Evolutionary conservation across 2,329 filamentous ascomycete genomes (phyloP).

Genomic region (Colletotrichum abscissum): DNA sequence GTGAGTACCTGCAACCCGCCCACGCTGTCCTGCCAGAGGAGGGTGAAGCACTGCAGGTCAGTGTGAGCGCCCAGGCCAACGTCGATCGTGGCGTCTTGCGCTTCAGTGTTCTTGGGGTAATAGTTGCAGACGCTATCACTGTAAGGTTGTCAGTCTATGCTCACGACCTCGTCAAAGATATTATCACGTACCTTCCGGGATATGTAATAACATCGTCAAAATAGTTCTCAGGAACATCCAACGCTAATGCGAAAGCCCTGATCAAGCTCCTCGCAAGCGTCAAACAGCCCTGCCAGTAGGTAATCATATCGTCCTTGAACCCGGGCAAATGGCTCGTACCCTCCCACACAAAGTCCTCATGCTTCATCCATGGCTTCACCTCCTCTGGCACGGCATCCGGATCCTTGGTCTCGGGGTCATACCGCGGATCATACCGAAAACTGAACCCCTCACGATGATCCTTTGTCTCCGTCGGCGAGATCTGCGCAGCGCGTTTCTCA

Average conservation of each 20-base stretch:
- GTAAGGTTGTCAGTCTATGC: neutral
- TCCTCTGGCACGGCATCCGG: conserved; percentile 26
- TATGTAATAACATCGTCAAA: conserved; percentile 38
- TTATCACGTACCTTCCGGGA: conserved; percentile 27
- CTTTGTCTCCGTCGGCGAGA: conserved; percentile 44
- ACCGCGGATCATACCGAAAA: conserved; percentile 52
- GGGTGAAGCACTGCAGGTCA: conserved; percentile 59
- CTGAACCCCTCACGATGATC: conserved; percentile 44
- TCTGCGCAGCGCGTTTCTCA: conserved; percentile 38
- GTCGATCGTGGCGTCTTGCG: conserved; percentile 42
- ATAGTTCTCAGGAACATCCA: conserved; percentile 37
- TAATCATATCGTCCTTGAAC: conserved; percentile 34
- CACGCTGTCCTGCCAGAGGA: conserved; percentile 58
- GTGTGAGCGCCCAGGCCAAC: conserved; percentile 59
- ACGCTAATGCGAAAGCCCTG: conserved; percentile 38
- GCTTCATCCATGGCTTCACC: conserved; percentile 35
- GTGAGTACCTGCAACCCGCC: conserved; percentile 57
- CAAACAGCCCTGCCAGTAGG: conserved; percentile 37
- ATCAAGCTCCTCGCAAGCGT: conserved; percentile 41
- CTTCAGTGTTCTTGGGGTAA: conserved; percentile 52
- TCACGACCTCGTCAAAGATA: neutral
- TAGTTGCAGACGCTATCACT: conserved; percentile 52
- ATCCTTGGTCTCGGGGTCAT: conserved; percentile 54
- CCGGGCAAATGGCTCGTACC: conserved; percentile 34
- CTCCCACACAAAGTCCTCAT: conserved; percentile 38